Evolutionary conservation across 1,139 yeast genomes (phyloP).

Genomic region (Hyphopichia buzzinii): DNA sequence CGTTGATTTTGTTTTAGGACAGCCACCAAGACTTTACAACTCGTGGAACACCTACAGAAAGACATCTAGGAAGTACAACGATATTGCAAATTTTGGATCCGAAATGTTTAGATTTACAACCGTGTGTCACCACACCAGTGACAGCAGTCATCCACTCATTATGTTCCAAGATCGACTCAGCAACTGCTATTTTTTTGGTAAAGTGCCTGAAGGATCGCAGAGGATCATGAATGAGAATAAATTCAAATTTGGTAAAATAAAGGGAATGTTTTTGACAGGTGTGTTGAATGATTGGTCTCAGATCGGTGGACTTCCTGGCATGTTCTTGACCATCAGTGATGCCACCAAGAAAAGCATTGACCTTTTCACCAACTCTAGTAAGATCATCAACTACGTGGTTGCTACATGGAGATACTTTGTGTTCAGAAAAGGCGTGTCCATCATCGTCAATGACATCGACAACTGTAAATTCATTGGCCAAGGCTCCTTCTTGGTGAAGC

Average conservation of each 20-base stretch:
- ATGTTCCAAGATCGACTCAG: conserved; percentile 52
- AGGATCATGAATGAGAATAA: conserved; percentile 59
- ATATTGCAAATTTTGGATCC: neutral
- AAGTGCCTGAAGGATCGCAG: conserved; percentile 84
- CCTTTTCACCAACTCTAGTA: conserved; percentile 35
- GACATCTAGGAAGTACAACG: neutral
- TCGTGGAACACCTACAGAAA: neutral
- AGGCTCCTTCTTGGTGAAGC: conserved; percentile 49
- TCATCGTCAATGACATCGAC: conserved; percentile 43
- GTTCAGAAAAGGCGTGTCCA: conserved; percentile 71
- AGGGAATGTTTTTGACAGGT: conserved; percentile 76
- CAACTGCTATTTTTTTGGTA: conserved; percentile 71
- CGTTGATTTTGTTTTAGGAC: neutral
- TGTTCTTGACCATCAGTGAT: conserved; percentile 80
- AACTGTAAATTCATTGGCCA: conserved; percentile 44
- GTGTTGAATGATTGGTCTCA: conserved; percentile 61
- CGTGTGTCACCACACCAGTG: conserved; percentile 58
- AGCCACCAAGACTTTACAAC: neutral
- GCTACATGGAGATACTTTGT: conserved; percentile 88
- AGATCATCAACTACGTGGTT: conserved; percentile 51
- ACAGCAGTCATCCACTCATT: conserved; percentile 59
- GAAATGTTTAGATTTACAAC: conserved; percentile 40
- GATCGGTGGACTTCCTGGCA: conserved; percentile 88
- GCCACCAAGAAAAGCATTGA: conserved; percentile 58
- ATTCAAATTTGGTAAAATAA: conserved; percentile 52